phyloP scores from a whole-genome alignment of 1,139 yeast species.

The Zygosaccharomyces pseudobailii region DNA sequence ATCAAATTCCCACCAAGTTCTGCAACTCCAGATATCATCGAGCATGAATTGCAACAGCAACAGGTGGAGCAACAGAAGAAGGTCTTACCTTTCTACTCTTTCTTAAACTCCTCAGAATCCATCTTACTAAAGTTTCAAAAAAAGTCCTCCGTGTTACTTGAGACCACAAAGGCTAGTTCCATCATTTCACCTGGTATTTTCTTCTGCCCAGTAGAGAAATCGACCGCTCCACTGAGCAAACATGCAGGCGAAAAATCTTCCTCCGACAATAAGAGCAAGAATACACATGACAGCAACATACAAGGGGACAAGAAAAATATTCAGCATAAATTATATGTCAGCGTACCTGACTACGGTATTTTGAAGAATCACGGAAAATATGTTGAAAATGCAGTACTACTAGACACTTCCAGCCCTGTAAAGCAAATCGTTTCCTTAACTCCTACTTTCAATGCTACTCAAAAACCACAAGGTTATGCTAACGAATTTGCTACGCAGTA shows the following conservation, averaged over 20 bases:
- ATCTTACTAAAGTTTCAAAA: constrained; percentile 38
- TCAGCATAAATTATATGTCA: constrained; percentile 51
- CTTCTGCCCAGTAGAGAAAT: constrained; percentile 45
- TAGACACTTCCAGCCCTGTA: constrained; percentile 55
- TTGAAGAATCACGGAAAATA: constrained; percentile 63
- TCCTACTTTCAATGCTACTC: constrained; percentile 64
- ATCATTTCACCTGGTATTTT: constrained; percentile 82
- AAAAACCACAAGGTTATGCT: constrained; percentile 70
- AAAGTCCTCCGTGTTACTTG: constrained; percentile 40
- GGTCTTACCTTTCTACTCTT: constrained; percentile 28
- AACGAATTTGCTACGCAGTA: constrained; percentile 84
- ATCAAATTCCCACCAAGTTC: constrained; percentile 76
- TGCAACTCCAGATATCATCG: constrained; percentile 51
- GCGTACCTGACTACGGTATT: constrained; percentile 78
- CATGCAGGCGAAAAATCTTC: constrained; percentile 3
- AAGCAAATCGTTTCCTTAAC: constrained; percentile 70
- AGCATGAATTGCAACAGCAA: constrained; percentile 39
- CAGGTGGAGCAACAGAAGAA: constrained; percentile 39
- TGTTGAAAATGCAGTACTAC: constrained; percentile 74
- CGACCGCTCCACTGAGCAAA: constrained; percentile 14
- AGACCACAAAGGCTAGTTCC: constrained; percentile 41
- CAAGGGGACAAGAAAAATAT: not conserved
- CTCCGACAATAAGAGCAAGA: constrained; percentile 6
- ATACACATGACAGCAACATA: not conserved
- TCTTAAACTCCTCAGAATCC: constrained; percentile 31